Evolutionary conservation across 768 basidiomycete genomes (phyloP).

Genomic region (Stropharia rugosoannulata): DNA sequence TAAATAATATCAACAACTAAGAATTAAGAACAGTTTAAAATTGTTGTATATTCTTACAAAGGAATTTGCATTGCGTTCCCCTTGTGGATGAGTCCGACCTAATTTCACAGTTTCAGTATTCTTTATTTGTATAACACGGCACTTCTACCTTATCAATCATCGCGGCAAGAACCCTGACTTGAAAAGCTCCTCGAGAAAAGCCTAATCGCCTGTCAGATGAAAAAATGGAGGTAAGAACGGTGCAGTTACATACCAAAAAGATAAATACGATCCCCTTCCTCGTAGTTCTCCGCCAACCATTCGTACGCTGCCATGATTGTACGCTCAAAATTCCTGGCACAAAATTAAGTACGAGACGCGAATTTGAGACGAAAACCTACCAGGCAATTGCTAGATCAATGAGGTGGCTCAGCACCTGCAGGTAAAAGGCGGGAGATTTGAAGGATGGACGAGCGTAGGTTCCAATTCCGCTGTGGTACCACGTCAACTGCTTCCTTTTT

Average conservation of each 20-base stretch:
- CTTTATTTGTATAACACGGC: too few species aligned
- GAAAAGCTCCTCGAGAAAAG: constrained; percentile 34
- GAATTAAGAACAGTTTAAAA: too few species aligned
- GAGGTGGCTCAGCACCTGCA: constrained; percentile 19
- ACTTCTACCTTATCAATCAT: neutral
- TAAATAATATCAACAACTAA: neutral
- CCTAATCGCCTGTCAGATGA: constrained; percentile 10
- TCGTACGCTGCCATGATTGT: constrained; percentile 24
- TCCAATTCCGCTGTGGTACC: constrained; percentile 32
- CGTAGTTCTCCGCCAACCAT: constrained; percentile 28
- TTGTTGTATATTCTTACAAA: constrained; percentile 20
- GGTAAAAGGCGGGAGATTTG: constrained; percentile 14
- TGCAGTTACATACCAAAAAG: constrained; percentile 19
- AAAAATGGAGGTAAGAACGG: neutral
- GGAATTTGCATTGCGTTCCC: constrained; percentile 39
- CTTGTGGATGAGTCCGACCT: constrained; percentile 28
- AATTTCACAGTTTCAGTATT: neutral
- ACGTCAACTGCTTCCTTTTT: constrained; percentile 23
- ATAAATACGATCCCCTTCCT: constrained; percentile 23
- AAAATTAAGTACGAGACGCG: too few species aligned
- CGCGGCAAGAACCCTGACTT: constrained; percentile 18
- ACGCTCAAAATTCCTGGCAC: constrained; percentile 25
- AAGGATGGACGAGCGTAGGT: constrained; percentile 25
- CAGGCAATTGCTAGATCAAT: constrained; percentile 37
- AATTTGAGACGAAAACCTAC: constrained; percentile 19